Evolutionary conservation across 2,329 filamentous ascomycete genomes (phyloP), one percentile per base, ranked within the genome.

Genomic region (Exophiala oligosperma): DNA sequence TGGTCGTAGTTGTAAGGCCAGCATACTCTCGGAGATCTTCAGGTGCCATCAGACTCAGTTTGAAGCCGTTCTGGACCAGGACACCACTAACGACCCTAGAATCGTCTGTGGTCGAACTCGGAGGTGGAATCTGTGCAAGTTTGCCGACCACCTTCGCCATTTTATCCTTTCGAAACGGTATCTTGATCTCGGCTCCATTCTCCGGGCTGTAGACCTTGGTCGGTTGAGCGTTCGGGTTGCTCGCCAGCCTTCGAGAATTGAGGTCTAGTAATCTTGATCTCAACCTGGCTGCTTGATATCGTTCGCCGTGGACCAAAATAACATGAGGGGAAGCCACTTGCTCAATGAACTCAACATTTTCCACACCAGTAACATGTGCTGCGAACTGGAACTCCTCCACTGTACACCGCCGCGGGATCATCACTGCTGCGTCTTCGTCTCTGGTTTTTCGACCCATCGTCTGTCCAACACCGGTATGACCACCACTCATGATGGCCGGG

Each of bases 261-360:
- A 97, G 83, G n/a, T 91, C 93, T 3, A 97, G 84, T 1, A 99
- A 82, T 71, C 96, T 95, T 2, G 92, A 97, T 73, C 96, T 96
- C 28, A 99, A 79, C 54, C 94, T 87, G 83, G 94, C 96, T 92
- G 97, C 97, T 71, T 97, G 96, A 71, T 96, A 91, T 68, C 94
- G 92, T 72, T 99, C 94, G 56, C 94, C 94, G 67, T 99, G 94
- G 2, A 99, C 94, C 32, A 99, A 84, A 60, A 99, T 97, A 68
- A 99, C 93, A 24, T 97, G 92, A 14, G 92, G 92, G 2, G 94
- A 92, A 29, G 83, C 86, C 43, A 97, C 89, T 73, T 97, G 91
- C 69, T 97, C 93, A 60, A 99, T 97, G 69, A 99, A 99, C 66
- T 96, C 92, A 59, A 91, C 85, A 69, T 99, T 99, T 73, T 99